Conservation (phyloP, 345 rosid species). For the Balakata baccata region DNA sequence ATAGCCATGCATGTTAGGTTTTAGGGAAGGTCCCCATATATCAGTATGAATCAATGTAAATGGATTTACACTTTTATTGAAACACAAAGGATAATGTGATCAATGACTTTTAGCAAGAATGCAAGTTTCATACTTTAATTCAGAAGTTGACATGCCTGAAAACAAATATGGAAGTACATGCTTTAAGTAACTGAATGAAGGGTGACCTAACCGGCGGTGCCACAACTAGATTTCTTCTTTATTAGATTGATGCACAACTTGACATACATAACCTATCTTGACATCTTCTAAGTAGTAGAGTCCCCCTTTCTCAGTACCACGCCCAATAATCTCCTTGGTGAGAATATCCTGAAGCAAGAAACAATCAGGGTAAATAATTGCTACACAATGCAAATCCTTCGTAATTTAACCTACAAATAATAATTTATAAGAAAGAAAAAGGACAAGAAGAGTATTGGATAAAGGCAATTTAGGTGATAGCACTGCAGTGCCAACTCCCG, state of each 20-base stretch:
- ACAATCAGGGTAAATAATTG: background rate
- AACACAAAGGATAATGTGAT: too few species aligned
- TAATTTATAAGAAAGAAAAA: background rate
- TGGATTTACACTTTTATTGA: background rate
- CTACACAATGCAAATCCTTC: background rate
- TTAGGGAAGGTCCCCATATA: background rate
- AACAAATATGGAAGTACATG: background rate
- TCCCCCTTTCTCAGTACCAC: background rate
- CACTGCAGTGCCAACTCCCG: background rate
- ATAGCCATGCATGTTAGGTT: background rate
- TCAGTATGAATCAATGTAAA: slow-evolving; percentile 6
- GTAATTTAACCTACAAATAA: background rate
- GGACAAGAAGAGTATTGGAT: background rate
- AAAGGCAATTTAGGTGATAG: background rate
- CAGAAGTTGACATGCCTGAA: background rate
- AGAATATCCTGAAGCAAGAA: background rate
- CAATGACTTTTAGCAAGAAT: background rate
- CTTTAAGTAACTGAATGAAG: background rate
- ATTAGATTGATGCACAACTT: background rate
- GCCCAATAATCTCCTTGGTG: background rate
- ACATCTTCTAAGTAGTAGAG: background rate
- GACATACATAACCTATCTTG: background rate
- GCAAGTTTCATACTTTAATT: background rate
- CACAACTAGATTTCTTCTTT: background rate
- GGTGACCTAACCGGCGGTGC: slow-evolving; percentile 3